Evolutionary conservation across 176 grass and related monocot species (phyloP).

Genomic region (Oryza punctata): DNA sequence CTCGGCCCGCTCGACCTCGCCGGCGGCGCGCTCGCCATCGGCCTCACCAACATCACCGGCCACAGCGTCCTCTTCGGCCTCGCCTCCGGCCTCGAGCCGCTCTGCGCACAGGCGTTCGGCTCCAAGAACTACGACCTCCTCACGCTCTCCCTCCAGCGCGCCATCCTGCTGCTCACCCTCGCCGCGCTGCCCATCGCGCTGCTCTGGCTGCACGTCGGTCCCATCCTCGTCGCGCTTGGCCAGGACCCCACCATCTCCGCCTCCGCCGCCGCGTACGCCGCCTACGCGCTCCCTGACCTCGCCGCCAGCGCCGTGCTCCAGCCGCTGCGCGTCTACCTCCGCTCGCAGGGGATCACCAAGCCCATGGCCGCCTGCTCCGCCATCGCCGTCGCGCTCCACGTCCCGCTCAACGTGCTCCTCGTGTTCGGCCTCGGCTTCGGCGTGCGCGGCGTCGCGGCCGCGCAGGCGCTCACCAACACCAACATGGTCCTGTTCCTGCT

Average conservation of each 20-base stretch:
- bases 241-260: slow-evolving; percentile 90
- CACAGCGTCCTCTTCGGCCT: slow-evolving; percentile 94
- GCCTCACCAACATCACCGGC: slow-evolving; percentile 96
- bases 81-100: slow-evolving; percentile 83
- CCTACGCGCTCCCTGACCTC: slow-evolving; percentile 83
- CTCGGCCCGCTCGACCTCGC: slow-evolving; percentile 87
- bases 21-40: slow-evolving; percentile 92
- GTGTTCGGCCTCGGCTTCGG: slow-evolving; percentile 82
- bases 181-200: slow-evolving; percentile 77
- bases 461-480: slow-evolving; percentile 86
- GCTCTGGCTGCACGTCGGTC: slow-evolving; percentile 80
- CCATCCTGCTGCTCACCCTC: slow-evolving; percentile 70
- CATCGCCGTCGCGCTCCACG: slow-evolving; percentile 71
- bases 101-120: slow-evolving; percentile 84
- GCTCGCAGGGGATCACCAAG: slow-evolving; percentile 84
- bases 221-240: slow-evolving; percentile 80
- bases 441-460: slow-evolving; percentile 77
- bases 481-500: slow-evolving; percentile 95
- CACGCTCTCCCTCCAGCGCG: slow-evolving; percentile 82
- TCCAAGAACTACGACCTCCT: slow-evolving; percentile 82
- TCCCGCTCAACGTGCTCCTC: slow-evolving; percentile 75
- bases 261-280: slow-evolving; percentile 64
- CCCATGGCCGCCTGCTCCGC: slow-evolving; percentile 97
- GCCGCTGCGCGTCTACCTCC: slow-evolving; percentile 91
- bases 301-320: slow-evolving; percentile 70